A percentile compares a stretch with the other conserved stretches of the same genome.
Conservation (phyloP, 768 basidiomycete species). For the Tulasnella sp. region DNA sequence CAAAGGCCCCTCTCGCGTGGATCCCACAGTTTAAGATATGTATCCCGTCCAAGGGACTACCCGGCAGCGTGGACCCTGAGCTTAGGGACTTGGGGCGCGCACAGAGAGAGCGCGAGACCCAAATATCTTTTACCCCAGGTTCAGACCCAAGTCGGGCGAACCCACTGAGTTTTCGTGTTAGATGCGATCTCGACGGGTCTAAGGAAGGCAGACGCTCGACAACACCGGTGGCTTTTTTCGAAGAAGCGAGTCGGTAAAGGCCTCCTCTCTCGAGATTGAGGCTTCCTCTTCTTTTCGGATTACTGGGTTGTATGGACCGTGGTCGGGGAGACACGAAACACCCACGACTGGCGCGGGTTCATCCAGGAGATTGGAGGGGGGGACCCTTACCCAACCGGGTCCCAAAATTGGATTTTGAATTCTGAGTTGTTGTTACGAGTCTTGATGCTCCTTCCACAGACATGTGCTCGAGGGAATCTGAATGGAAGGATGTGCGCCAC, state of each 20-base stretch:
- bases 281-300: too few species aligned
- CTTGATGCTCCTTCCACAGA: background rate
- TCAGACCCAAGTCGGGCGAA: background rate
- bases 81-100: background rate
- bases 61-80: background rate
- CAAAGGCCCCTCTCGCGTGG: slow-evolving; percentile 6
- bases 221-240: too few species aligned
- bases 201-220: background rate
- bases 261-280: too few species aligned
- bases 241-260: too few species aligned
- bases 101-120: background rate
- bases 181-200: slow-evolving; percentile 7
- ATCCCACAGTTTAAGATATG: background rate
- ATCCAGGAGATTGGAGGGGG: too few species aligned
- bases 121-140: background rate
- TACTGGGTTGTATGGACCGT: too few species aligned
- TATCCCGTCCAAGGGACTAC: background rate
- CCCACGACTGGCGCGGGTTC: too few species aligned
- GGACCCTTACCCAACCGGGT: too few species aligned
- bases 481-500: background rate
- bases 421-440: too few species aligned
- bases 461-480: background rate
- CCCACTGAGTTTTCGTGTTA: background rate
- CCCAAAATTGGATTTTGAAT: background rate
- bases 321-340: too few species aligned